Percentiles rank a stretch among this genome's conserved stretches.
These are phyloP conservation scores for Geotrichum restrictum DNA, from an alignment of 1,139 yeast genomes.

Conservation along the genomic window DNA sequence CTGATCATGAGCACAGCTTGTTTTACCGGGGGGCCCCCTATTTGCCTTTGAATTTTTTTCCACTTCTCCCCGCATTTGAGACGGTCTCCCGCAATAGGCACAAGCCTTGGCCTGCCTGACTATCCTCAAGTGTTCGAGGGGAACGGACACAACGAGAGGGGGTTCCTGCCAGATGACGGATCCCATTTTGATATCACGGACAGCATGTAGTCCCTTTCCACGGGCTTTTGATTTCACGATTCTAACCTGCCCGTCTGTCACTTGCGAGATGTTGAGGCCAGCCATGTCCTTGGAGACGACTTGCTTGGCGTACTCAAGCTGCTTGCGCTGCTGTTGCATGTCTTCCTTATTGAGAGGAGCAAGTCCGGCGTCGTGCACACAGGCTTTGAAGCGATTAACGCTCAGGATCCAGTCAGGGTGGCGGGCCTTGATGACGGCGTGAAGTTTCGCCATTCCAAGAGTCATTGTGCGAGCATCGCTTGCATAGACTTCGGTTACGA, in stretches of 20 bases:
- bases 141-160: constrained; percentile 68
- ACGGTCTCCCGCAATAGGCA: constrained; percentile 51
- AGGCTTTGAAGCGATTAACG: constrained; percentile 12
- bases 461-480: constrained; percentile 61
- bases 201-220: constrained; percentile 39
- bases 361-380: constrained; percentile 12
- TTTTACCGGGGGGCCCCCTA: constrained; percentile 17
- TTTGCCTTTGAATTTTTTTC: not conserved
- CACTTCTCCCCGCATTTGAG: constrained; percentile 12
- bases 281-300: constrained; percentile 44
- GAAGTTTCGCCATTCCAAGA: constrained; percentile 54
- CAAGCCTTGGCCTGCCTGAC: constrained; percentile 52
- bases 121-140: constrained; percentile 60
- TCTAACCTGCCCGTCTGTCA: constrained; percentile 39
- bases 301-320: constrained; percentile 34
- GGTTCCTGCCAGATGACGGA: constrained; percentile 54
- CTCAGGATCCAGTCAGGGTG: constrained; percentile 17
- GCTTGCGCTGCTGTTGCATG: not conserved
- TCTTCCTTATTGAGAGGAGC: constrained; percentile 1
- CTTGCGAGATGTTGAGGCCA: constrained; percentile 3
- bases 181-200: constrained; percentile 44
- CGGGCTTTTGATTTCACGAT: constrained; percentile 42
- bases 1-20: constrained; percentile 12
- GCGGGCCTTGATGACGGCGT: constrained; percentile 41
- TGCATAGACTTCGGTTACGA: constrained; percentile 63